These are phyloP conservation scores for Moricandia arvensis DNA, from an alignment of 345 rosid genomes.

Conservation along the genomic window DNA sequence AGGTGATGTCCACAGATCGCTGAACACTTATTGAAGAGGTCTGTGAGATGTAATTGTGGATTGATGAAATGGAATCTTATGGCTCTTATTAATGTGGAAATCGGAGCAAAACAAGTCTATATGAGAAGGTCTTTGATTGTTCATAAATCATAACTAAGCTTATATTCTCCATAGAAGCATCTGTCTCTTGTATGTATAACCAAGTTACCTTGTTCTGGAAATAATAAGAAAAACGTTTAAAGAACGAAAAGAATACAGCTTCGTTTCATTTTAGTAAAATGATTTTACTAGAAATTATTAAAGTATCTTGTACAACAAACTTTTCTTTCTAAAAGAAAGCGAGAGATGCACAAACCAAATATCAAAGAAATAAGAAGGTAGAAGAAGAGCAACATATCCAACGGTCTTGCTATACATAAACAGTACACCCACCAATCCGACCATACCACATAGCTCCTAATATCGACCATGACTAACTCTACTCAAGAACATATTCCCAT, in stretches of 20 bases:
- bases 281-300: background rate
- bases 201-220: background rate
- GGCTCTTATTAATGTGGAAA: too few species aligned
- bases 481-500: background rate
- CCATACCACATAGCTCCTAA: background rate
- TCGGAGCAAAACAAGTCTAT: too few species aligned
- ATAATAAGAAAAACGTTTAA: background rate
- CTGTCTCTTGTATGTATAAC: background rate
- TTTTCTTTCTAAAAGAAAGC: too few species aligned
- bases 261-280: too few species aligned
- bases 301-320: background rate
- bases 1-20: too few species aligned
- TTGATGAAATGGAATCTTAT: too few species aligned
- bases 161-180: too few species aligned
- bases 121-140: background rate
- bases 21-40: too few species aligned
- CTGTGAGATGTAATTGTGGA: too few species aligned
- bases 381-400: background rate
- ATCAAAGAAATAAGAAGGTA: too few species aligned
- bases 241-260: background rate
- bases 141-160: background rate
- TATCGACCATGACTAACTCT: too few species aligned
- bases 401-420: background rate
- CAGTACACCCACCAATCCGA: too few species aligned
- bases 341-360: background rate